These are phyloP conservation scores for Bacidia gigantensis DNA, from an alignment of 495 filamentous ascomycete genomes.

Conservation along the genomic window DNA sequence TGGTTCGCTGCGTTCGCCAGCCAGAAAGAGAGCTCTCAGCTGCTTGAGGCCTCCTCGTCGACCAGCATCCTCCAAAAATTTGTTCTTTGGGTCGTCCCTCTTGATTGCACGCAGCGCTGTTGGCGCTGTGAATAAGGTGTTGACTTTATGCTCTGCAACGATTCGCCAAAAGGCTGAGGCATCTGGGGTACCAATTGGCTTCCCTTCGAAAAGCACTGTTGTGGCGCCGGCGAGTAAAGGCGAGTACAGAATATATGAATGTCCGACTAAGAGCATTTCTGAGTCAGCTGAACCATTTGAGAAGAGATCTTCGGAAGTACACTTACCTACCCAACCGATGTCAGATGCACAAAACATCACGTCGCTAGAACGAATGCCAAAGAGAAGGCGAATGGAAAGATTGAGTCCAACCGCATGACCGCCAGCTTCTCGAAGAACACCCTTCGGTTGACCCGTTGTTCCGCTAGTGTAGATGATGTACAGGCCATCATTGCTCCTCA, in stretches of 20 bases:
- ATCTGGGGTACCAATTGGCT: constrained; percentile 80
- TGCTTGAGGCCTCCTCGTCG: constrained; percentile 50
- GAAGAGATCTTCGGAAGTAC: not conserved
- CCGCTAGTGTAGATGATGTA: constrained; percentile 89
- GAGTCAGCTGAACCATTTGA: not conserved
- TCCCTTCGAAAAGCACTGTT: constrained; percentile 82
- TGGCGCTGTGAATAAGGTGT: constrained; percentile 71
- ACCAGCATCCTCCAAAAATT: constrained; percentile 45
- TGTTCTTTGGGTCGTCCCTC: constrained; percentile 66
- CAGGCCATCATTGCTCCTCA: constrained; percentile 59
- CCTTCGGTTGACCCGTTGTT: constrained; percentile 80
- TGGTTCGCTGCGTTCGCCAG: constrained; percentile 81
- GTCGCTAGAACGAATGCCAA: constrained; percentile 65
- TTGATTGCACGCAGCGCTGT: constrained; percentile 79
- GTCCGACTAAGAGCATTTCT: constrained; percentile 75
- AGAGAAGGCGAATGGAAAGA: constrained; percentile 63
- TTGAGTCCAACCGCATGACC: constrained; percentile 81
- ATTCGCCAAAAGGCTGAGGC: constrained; percentile 81
- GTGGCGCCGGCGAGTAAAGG: constrained; percentile 74
- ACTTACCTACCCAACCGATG: constrained; percentile 50
- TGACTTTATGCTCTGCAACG: constrained; percentile 71
- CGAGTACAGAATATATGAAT: constrained; percentile 75
- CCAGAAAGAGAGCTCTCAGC: constrained; percentile 65
- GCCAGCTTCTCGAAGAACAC: constrained; percentile 68
- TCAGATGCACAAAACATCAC: constrained; percentile 77